Conservation (phyloP, 129 eudicot species). For the Helichrysum umbraculigerum region DNA sequence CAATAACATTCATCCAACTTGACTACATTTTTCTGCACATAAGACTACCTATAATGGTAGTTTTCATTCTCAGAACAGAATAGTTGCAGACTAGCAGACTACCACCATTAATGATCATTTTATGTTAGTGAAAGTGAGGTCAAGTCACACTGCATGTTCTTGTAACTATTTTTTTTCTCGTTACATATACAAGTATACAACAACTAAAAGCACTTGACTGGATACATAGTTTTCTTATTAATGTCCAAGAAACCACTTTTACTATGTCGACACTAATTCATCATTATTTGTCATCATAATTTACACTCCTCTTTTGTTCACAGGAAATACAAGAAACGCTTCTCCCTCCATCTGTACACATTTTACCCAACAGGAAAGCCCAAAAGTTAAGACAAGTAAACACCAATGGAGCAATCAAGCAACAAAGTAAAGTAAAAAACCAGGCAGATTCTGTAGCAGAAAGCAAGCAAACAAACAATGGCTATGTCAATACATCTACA, state of each 20-base stretch:
- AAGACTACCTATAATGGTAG: too few relatives aligned
- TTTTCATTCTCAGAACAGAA: too few relatives aligned
- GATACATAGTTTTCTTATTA: not conserved
- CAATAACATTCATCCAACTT: not conserved
- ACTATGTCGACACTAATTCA: not conserved
- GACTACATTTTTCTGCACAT: not conserved
- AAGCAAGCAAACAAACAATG: conserved; percentile 43
- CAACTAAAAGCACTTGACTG: not conserved
- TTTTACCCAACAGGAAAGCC: conserved; percentile 49
- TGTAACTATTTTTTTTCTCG: too few relatives aligned
- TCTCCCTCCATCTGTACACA: conserved; percentile 81
- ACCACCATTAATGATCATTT: not conserved
- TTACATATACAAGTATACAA: not conserved
- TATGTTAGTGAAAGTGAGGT: not conserved
- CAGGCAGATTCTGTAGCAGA: conserved; percentile 30
- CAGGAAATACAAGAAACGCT: conserved; percentile 86
- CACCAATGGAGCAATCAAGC: conserved; percentile 47
- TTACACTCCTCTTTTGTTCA: conserved; percentile 18
- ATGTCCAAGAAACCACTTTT: not conserved
- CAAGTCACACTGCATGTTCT: not conserved
- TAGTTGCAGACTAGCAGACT: not conserved
- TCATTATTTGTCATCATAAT: too few relatives aligned
- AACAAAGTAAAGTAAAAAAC: conserved; percentile 31
- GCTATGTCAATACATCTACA: conserved; percentile 35
- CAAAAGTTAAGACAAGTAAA: conserved; percentile 37